Evolutionary conservation across 2,329 filamentous ascomycete genomes (phyloP), one percentile per base, ranked within the genome.

Genomic region (Aplosporella prunicola): DNA sequence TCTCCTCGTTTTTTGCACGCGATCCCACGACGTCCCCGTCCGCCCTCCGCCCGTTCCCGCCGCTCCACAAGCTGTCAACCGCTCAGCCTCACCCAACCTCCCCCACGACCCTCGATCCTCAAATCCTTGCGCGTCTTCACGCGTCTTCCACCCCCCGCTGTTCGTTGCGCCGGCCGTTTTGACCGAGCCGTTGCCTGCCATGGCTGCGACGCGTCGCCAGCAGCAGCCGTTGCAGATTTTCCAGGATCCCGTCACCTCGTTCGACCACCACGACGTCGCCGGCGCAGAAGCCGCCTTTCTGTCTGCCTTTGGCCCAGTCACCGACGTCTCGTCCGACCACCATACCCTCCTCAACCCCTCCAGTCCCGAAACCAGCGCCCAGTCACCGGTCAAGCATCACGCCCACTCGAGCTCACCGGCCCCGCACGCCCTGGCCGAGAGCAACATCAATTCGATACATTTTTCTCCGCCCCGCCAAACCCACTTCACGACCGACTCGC

Each of bases 311-410:
- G 50, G 55, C 15, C 61, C 63, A 25, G 52, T 66, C 38, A 57
- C 55, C 47, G 61, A 66, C 57, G 58, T 63, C 49, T 63, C 64
- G 16, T 57, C 70, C 48, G 72, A 71, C 61, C 66, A 69, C 44
- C 82, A 82, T 59, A 70, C 80, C 49, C 63, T 79, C 39, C 70
- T 89, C 49, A 77, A 81, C 48, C 80, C 82, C 16, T 64, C 73
- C 15, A 58, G 66, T 37, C 51, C 57, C 43, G 59, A 68, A 42
- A 57, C 66, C 49, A 63, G 70, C 51, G 71, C 67, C 52, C 71
- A 70, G 41, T 93, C 84, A 38, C 85, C 83, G 9, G 73, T 72
- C 51, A 93, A 91, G 63, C 61, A 70, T 22, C 59, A 62, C 39
- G 66, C 68, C 47, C 66, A 66, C 48, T 72, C 68, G 40, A 72